Percentiles rank a stretch among this genome's conserved stretches.
Evolutionary conservation across 106 monocot genomes (phyloP).

Genomic region (Dendrobium nobile): DNA sequence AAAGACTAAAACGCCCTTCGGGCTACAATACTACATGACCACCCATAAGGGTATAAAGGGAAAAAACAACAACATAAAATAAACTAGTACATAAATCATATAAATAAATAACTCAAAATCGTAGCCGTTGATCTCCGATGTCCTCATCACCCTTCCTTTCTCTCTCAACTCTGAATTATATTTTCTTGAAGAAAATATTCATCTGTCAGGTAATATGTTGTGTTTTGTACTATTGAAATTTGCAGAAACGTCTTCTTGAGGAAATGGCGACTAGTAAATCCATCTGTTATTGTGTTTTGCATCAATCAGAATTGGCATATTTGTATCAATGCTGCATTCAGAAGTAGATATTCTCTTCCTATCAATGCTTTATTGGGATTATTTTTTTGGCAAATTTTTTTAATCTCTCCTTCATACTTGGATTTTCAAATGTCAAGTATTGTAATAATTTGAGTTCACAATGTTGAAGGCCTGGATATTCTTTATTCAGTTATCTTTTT

Average conservation of each 20-base stretch:
- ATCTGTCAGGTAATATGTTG: not conserved
- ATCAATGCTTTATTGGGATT: not conserved
- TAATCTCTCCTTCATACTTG: not conserved
- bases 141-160: not conserved
- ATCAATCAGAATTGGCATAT: not conserved
- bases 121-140: no score
- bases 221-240: not conserved
- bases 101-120: no score
- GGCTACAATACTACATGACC: no score
- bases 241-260: not conserved
- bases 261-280: no score
- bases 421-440: not conserved
- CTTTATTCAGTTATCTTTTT: not conserved
- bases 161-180: not conserved
- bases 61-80: no score
- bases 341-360: not conserved
- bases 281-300: not conserved
- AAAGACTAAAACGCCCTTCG: no score
- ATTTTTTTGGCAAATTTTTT: not conserved
- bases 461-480: not conserved
- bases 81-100: no score
- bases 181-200: not conserved
- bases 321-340: not conserved
- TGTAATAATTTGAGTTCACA: not conserved
- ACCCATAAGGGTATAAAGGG: no score